Evolutionary conservation across 352 stramenopile genomes (phyloP).

Genomic region (Globisporangium paddicum): DNA sequence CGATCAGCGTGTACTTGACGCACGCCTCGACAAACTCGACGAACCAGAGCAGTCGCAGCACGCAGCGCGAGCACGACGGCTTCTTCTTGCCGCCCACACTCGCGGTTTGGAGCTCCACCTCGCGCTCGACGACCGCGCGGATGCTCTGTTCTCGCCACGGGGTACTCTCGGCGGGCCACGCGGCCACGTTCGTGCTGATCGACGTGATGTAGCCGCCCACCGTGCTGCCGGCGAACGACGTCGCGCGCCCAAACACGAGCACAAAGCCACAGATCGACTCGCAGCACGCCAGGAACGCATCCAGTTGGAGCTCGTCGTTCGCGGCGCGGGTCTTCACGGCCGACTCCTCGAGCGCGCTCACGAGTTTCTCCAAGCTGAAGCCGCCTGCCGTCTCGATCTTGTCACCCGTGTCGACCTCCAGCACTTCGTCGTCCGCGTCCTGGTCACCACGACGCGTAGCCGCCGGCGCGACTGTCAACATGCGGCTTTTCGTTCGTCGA

Average conservation of each 20-base stretch:
- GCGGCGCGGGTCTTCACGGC: constrained; percentile 25
- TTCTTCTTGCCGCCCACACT: constrained; percentile 80
- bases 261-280: constrained; percentile 68
- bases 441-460: neutral
- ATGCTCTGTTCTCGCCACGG: constrained; percentile 56
- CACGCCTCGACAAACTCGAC: constrained; percentile 81
- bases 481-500: constrained; percentile 1
- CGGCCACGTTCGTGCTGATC: constrained; percentile 55
- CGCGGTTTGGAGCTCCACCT: constrained; percentile 57
- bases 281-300: constrained; percentile 45
- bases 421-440: constrained; percentile 42
- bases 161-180: constrained; percentile 29
- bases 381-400: constrained; percentile 25
- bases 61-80: constrained; percentile 63
- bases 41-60: constrained; percentile 78
- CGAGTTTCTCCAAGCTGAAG: constrained; percentile 49
- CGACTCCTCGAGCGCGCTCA: constrained; percentile 28
- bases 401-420: constrained; percentile 56
- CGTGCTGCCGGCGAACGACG: constrained; percentile 72
- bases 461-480: neutral
- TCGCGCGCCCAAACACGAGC: constrained; percentile 74
- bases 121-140: constrained; percentile 47
- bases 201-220: constrained; percentile 70
- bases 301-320: constrained; percentile 38
- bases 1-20: constrained; percentile 58